Base-by-base conservation (phyloP, 2,329 filamentous ascomycete genomes). In the Penicillium sp. region DNA sequence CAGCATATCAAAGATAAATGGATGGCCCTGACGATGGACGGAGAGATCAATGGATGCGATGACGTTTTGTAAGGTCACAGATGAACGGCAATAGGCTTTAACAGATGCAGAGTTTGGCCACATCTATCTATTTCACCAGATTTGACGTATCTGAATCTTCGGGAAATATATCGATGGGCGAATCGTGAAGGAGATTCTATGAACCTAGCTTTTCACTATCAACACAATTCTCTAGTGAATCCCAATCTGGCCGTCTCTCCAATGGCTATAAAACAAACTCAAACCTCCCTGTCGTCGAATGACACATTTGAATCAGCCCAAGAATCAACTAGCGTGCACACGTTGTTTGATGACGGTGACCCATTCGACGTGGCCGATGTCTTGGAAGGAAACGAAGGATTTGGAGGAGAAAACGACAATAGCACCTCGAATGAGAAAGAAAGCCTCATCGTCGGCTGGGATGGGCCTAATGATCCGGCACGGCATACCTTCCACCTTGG, bases 381-480 rank as follows among this genome's bases (percentile, higher is more conserved):
- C 1, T 11, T 43, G 10, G 45, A 53, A 26, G 29, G 29, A 19
- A 49, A 38, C 8, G 6, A 10, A 4, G 30, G 32, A 1, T 42
- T 18, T 10, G 10, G 13, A 23, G 7, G 11, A n/a, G 7, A 1
- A 9, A 30, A 30, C 19, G 9, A 10, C 0, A 36, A 38, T 6
- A 19, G 4, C 11, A 11, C 13, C 11, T 10, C 18, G 7, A 26
- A 34, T 2, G 14, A 26, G 4, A 45, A 51, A 32, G 38, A 44
- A 6, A 19, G 1, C 13, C 1, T 14, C 3, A 47, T 51, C 13
- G 47, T 58, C 1, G 47, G n/a, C 1, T 55, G 55, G 55, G 44
- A 46, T 10, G 55, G 46, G 0, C 34, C 45, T 9, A 14, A 51
- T 36, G 55, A 58, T 38, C 47, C 40, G 18, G 52, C 32, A 48